These are phyloP conservation scores for Aspergillus indologenus DNA, from an alignment of 495 filamentous ascomycete species.

Conservation along the genomic window DNA sequence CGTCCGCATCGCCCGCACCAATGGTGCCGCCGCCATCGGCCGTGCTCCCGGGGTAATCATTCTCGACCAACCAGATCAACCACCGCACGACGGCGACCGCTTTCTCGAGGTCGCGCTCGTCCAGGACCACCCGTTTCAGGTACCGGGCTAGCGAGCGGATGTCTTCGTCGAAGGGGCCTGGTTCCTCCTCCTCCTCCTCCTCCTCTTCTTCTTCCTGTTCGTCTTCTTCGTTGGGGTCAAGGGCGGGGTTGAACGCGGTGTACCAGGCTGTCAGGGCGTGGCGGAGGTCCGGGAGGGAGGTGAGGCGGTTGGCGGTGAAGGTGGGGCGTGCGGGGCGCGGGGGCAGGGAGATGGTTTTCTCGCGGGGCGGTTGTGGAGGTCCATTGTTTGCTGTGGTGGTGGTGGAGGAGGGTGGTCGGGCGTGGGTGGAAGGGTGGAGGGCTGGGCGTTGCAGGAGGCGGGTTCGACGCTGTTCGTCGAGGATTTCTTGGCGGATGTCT, in stretches of 20 bases:
- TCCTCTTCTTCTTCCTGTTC: conserved; percentile 34
- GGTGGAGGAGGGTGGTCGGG: neutral
- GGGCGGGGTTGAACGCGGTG: conserved; percentile 46
- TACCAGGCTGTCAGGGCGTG: conserved; percentile 66
- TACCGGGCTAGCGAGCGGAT: conserved; percentile 69
- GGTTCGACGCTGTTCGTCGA: conserved; percentile 64
- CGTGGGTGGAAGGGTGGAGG: conserved; percentile 23
- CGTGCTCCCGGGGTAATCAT: conserved; percentile 31
- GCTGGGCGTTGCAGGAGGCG: conserved; percentile 47
- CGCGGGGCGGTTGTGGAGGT: conserved; percentile 20
- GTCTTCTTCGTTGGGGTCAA: neutral
- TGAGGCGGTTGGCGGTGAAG: conserved; percentile 63
- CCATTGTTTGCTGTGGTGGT: neutral
- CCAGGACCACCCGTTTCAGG: conserved; percentile 60
- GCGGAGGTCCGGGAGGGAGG: conserved; percentile 52
- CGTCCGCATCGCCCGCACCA: too few relatives aligned
- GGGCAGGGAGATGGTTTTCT: conserved; percentile 47
- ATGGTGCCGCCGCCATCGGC: too few relatives aligned
- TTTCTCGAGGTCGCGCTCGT: conserved; percentile 76
- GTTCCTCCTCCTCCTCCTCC: too few relatives aligned
- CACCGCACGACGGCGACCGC: conserved; percentile 64
- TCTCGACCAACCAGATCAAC: conserved; percentile 68
- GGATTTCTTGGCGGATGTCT: conserved; percentile 72
- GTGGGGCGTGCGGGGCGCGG: conserved; percentile 55
- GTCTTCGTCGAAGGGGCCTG: conserved; percentile 71